Base-by-base conservation (phyloP, 371 early-diverging fungal genomes). In the Rhizopus microsporus region DNA sequence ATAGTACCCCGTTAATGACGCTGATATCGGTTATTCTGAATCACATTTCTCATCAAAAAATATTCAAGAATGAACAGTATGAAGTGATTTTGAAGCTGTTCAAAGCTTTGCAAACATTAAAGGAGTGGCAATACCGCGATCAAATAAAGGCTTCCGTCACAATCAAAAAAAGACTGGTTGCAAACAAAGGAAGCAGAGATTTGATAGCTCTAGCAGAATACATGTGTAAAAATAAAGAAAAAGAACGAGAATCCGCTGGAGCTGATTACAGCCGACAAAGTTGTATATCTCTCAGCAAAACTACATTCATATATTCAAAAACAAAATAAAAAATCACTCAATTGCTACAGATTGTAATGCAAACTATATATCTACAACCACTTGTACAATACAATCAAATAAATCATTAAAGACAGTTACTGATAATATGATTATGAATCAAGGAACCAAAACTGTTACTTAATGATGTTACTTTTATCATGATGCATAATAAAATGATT, bases 261-360 rank as follows among this genome's bases (percentile, higher is more conserved):
- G 34, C 40, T 33, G 40, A 42, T 50, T 31, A 50, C 5, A 50
- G n/a, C 49, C 33, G 33, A 57, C 0, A 40, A 50, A 32, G 43
- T 50, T 57, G 57, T 57, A 50, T 32, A 50, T 32, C 32, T 57
- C 42, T 50, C 57, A 3, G 10, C 34, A 42, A 57, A 57, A 49
- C 57, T 42, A 39, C 32, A 57, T 49, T 32, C 49, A 50, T 31
- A 57, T 49, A 9, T 43, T 43, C 45, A 50, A 50, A 57, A 42
- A 57, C 2, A 50, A 57, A 57, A 57, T 34, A 37, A 57, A 50
- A 57, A 40, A 49, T 17, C 51, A 49, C 39, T 57, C 50, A 57
- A 49, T 49, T 57, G 57, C 57, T 49, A 57, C 42, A 57, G 51
- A 57, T 57, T 57, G 43, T 50, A 57, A 55, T 55, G 17, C 16